Percentiles rank a stretch among this genome's conserved stretches.
Evolutionary conservation across 2,329 filamentous ascomycete genomes (phyloP).

Genomic region (Aureobasidium pullulans): DNA sequence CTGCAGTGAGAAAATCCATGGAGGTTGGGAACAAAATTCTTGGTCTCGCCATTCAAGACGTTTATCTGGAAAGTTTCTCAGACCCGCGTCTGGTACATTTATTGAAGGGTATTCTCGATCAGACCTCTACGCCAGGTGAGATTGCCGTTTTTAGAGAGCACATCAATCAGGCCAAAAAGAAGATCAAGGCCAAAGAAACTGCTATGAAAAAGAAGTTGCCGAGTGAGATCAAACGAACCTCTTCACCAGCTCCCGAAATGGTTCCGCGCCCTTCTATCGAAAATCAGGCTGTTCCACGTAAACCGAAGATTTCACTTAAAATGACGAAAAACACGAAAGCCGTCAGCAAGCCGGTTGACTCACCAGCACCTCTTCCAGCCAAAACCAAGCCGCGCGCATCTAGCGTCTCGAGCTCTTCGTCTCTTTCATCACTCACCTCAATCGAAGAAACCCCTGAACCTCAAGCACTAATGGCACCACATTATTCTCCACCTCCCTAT

Average conservation of each 20-base stretch:
- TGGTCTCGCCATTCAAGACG: constrained; percentile 34
- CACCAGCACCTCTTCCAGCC: not conserved
- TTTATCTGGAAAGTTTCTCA: constrained; percentile 35
- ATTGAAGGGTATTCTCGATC: constrained; percentile 37
- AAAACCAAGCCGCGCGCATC: constrained; percentile 16
- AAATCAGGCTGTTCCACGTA: constrained; percentile 17
- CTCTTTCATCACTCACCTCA: constrained; percentile 28
- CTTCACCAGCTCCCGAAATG: constrained; percentile 13
- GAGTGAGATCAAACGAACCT: constrained; percentile 27
- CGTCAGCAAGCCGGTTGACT: not conserved
- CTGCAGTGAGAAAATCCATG: constrained; percentile 34
- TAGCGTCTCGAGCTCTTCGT: constrained; percentile 30
- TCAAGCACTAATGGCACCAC: too few species aligned
- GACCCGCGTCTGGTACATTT: constrained; percentile 32
- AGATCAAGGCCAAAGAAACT: constrained; percentile 25
- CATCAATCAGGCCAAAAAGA: constrained; percentile 37
- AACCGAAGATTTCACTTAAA: constrained; percentile 26
- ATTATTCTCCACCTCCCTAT: constrained; percentile 9
- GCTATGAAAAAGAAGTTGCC: constrained; percentile 21
- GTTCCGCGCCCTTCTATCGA: constrained; percentile 25
- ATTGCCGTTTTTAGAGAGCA: constrained; percentile 34
- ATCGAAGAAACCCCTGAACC: constrained; percentile 18
- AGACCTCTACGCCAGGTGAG: constrained; percentile 33
- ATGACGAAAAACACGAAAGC: constrained; percentile 17
- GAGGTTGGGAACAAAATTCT: constrained; percentile 30